Conservation (phyloP, 805 yeast species). For the Myxozyma sirexii region DNA sequence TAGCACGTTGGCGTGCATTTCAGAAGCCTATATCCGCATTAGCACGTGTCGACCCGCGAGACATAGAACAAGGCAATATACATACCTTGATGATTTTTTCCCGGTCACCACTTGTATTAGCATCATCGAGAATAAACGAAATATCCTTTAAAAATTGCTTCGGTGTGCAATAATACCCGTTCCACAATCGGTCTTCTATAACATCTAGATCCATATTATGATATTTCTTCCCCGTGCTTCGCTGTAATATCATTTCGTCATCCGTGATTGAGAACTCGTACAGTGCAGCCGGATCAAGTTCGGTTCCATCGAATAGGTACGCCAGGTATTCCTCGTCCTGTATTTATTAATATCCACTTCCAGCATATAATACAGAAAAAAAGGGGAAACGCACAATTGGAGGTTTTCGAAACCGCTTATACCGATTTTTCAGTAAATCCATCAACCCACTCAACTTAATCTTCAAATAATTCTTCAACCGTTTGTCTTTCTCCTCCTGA, state of each 20-base stretch:
- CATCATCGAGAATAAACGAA: conserved; percentile 79
- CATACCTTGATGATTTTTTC: conserved; percentile 63
- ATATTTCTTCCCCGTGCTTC: conserved; percentile 68
- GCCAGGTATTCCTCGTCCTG: conserved; percentile 62
- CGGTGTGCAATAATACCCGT: conserved; percentile 92
- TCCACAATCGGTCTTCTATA: conserved; percentile 94
- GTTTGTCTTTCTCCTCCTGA: conserved; percentile 69
- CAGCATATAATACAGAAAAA: not conserved
- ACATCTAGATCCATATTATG: conserved; percentile 92
- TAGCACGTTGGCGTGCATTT: conserved; percentile 94
- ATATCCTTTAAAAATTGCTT: conserved; percentile 84
- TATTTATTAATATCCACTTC: not conserved
- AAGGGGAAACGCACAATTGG: conserved; percentile 52
- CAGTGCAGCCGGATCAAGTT: conserved; percentile 38
- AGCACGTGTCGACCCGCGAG: not conserved
- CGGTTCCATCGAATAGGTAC: conserved; percentile 73
- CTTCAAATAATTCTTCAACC: conserved; percentile 80
- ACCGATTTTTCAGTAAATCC: conserved; percentile 85
- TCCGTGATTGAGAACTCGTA: conserved; percentile 40
- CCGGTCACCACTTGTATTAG: conserved; percentile 73
- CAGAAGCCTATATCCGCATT: conserved; percentile 67
- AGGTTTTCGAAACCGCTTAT: conserved; percentile 89
- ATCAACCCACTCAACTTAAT: conserved; percentile 82
- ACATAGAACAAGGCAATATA: not conserved
- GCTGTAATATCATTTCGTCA: conserved; percentile 79